Percentiles rank a stretch among this genome's conserved stretches.
phyloP scores from a whole-genome alignment of 495 filamentous ascomycete species.

The Neurospora sp. region DNA sequence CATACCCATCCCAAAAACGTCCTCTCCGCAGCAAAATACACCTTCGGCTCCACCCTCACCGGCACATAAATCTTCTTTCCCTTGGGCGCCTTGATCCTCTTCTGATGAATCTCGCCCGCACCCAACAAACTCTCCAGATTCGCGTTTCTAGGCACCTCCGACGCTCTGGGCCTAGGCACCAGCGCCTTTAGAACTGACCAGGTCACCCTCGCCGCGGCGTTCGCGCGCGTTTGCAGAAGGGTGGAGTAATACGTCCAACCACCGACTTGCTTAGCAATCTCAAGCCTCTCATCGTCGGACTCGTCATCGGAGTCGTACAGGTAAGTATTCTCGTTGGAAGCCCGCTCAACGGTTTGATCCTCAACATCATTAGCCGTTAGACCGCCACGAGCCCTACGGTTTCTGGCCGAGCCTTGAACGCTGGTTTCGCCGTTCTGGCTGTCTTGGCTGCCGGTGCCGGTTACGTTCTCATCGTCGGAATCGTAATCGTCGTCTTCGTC shows the following conservation, averaged over 20 bases:
- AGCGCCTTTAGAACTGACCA: constrained; percentile 37
- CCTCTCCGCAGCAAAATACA: constrained; percentile 91
- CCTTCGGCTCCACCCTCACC: constrained; percentile 92
- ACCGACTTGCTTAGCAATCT: constrained; percentile 62
- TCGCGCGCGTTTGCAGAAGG: constrained; percentile 28
- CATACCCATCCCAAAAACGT: constrained; percentile 89
- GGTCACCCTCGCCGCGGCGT: constrained; percentile 25
- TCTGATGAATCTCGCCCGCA: constrained; percentile 41
- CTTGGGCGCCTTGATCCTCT: constrained; percentile 74
- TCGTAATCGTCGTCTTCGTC: constrained; percentile 51
- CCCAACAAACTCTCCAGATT: constrained; percentile 37
- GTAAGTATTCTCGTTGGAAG: constrained; percentile 57
- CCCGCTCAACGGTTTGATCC: constrained; percentile 34
- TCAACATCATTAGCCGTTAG: constrained; percentile 32
- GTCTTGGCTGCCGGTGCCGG: neutral
- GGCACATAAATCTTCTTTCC: constrained; percentile 93
- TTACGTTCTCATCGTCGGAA: constrained; percentile 39
- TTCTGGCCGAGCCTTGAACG: constrained; percentile 23
- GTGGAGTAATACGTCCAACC: constrained; percentile 58
- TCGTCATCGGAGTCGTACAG: constrained; percentile 94
- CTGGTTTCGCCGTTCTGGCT: constrained; percentile 26
- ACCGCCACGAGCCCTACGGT: constrained; percentile 26
- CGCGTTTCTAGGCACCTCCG: constrained; percentile 45
- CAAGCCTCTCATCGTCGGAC: constrained; percentile 54
- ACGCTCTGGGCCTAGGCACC: constrained; percentile 50